Evolutionary conservation across 2,329 filamentous ascomycete genomes (phyloP).

Genomic region (Alternaria ethzedia): DNA sequence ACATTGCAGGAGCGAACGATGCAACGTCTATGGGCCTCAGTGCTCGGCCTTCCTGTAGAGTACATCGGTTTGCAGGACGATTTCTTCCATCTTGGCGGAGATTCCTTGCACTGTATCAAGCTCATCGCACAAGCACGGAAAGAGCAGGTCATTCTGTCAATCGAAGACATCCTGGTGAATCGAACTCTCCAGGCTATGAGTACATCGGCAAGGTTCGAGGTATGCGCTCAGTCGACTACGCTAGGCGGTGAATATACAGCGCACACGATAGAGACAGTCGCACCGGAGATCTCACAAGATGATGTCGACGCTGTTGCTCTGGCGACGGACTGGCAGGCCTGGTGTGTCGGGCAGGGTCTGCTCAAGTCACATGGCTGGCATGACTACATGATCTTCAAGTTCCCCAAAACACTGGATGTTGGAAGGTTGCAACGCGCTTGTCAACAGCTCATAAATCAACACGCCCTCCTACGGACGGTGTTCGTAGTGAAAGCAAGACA

Average conservation of each 20-base stretch:
- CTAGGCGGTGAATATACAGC: not conserved
- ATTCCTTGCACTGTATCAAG: conserved; percentile 7
- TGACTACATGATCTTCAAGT: conserved; percentile 9
- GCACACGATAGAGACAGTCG: not conserved
- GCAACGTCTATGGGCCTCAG: not conserved
- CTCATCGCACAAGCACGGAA: conserved; percentile 2
- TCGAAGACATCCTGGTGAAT: not conserved
- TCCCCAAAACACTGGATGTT: not conserved
- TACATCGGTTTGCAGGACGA: conserved; percentile 6
- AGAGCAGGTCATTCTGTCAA: not conserved
- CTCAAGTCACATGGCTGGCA: conserved; percentile 9
- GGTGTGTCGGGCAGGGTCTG: conserved; percentile 2
- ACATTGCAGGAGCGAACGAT: not conserved
- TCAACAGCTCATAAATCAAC: not conserved
- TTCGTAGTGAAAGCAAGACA: not conserved
- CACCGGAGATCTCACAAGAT: not conserved
- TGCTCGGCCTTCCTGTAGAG: not conserved
- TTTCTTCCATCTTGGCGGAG: conserved; percentile 1
- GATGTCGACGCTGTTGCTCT: not conserved
- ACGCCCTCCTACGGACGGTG: not conserved
- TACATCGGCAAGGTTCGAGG: not conserved
- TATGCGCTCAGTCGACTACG: not conserved
- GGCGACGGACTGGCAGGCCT: conserved; percentile 7
- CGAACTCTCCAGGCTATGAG: conserved; percentile 3
- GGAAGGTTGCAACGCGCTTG: not conserved